Evolutionary conservation across 495 filamentous ascomycete species (phyloP).

Genomic region (Opeltia flavorubescens): DNA sequence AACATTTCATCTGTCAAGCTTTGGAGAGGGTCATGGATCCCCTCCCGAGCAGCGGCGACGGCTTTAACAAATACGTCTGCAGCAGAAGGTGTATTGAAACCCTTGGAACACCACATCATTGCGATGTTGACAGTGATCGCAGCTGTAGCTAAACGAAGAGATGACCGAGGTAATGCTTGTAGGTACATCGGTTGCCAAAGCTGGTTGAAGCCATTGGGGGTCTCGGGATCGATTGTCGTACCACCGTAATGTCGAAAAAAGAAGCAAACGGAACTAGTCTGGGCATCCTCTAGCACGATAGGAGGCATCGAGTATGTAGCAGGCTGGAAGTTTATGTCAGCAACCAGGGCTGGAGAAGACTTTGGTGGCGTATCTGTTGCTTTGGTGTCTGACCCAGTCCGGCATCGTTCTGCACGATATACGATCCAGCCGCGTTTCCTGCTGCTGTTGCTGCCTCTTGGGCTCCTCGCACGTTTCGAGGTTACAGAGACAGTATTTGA

Average conservation of each 20-base stretch:
- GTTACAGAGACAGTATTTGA: neutral
- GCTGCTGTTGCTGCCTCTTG: no score
- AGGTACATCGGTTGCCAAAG: constrained; percentile 10
- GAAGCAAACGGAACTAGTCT: constrained; percentile 8
- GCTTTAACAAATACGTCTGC: neutral
- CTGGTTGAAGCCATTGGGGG: constrained; percentile 7
- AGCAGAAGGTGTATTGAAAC: constrained; percentile 1
- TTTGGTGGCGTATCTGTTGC: neutral
- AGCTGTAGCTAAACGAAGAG: constrained; percentile 3
- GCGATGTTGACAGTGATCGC: constrained; percentile 8
- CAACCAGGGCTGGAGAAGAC: neutral
- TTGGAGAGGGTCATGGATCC: constrained; percentile 5
- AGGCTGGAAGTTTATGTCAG: neutral
- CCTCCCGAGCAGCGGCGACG: constrained; percentile 3
- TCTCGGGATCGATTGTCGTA: constrained; percentile 8
- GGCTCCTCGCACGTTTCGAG: neutral
- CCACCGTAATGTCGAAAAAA: constrained; percentile 8
- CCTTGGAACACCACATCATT: constrained; percentile 5
- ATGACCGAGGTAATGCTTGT: constrained; percentile 1
- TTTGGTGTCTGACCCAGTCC: neutral
- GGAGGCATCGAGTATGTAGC: neutral
- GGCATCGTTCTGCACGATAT: neutral
- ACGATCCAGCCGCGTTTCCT: constrained; percentile 1
- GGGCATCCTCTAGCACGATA: constrained; percentile 1
- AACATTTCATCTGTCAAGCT: constrained; percentile 6